Evolutionary conservation across 768 basidiomycete genomes (phyloP), one percentile per base, ranked within the genome.

Genomic region (Boletus tylopilopsis): DNA sequence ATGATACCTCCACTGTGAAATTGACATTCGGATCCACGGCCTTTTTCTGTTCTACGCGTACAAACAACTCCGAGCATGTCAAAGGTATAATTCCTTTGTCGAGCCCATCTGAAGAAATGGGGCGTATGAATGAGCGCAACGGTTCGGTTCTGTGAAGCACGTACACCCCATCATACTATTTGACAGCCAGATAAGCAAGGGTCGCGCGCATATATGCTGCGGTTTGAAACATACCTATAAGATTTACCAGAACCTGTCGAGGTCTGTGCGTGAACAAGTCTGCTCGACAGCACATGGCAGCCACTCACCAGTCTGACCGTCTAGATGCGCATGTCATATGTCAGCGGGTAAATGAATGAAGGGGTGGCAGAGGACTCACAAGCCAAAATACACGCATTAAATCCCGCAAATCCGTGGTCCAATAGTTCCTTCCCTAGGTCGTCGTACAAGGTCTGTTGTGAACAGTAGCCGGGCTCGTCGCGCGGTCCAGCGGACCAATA

Each of bases 31-130:
- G 67, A 62, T 94, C 89, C 43, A 61, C 66, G 2, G 75, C 73
- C 57, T 72, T 82, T 68, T 87, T 84, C 27, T 76, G 63, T 38
- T 76, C 78, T 41, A 94, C 90, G 46, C 94, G 85, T 55, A 80
- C 75, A 69, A 99, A 99, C 25, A 99, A 76, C 66, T 96, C 94
- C 42, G 81, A 84, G 61, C 95, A 98, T 39, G 94, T 96, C 37
- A 96, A 80, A 23, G 95, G 95, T 55, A 97, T 98, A 64, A 99
- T 95, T 47, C 95, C 95, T 70, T 96, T 96, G 77, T 98, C 95
- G 39, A 79, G 76, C 27, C 94, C 94, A 63, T 97, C 92, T 95
- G 53, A 48, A 33, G 51, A n/a, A 46, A 35, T 16, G 40, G 8
- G 8, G 35, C 2, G 19, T 9, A 36, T 66, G 43, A 53, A 49